Evolutionary conservation across 2,329 filamentous ascomycete genomes (phyloP), one percentile per base, ranked within the genome.

Genomic region (Ascocoryne sarcoides): DNA sequence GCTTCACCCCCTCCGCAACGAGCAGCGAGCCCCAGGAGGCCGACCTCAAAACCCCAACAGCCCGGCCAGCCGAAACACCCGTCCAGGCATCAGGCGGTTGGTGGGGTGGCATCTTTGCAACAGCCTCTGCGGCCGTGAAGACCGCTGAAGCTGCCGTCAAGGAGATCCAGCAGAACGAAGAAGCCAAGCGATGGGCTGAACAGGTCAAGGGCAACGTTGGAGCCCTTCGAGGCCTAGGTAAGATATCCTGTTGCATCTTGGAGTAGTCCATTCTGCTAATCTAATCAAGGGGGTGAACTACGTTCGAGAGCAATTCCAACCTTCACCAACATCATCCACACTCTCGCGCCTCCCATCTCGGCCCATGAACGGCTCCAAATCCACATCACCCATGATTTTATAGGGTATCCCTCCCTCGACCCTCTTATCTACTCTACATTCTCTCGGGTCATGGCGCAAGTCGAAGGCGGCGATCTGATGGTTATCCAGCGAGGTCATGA

Each of bases 351-450:
- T 33, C 92, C 92, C 9, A 98, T 98, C 58, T 89, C 88, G 40
- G 92, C 90, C 7, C 92, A 98, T 65, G 92, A 98, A 66, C 85
- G 90, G 36, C 82, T 98, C 5, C 84, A 93, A 56, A 96, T 98
- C 55, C 92, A 98, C 67, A 93, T 92, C 49, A 95, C 90, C 7
- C 92, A 98, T 68, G 92, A 96, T 62, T 76, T 98, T 32, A 80
- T 88, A 52, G 87, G 87, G 52, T 98, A 98, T 61, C 92, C 92
- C 2, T 90, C 87, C 14, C 78, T 98, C 53, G 90, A 96, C 60
- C 88, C 90, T 14, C 75, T 95, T 40, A 86, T 96, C 54, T 87
- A 96, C 65, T 75, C 76, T 43, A 88, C 92, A 48, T 98, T 98
- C 67, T 84, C 84, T 40, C 82, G 88, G 39, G 89, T 98, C 56